Percentiles rank a stretch among this genome's conserved stretches.
Evolutionary conservation across 176 grass and related monocot genomes (phyloP).

Genomic region (Avena atlantica): DNA sequence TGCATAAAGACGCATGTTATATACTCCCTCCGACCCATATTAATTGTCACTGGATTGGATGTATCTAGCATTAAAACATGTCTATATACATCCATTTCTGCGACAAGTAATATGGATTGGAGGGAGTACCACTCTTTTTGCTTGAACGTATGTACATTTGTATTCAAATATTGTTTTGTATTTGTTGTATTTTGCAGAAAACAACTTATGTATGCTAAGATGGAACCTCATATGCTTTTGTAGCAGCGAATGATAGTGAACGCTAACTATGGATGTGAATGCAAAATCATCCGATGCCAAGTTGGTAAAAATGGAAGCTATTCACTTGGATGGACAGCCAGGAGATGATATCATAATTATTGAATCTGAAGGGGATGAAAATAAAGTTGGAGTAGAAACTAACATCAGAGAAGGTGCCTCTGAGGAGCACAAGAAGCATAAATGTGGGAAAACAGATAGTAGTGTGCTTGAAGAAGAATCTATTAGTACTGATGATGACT

Average conservation of each 20-base stretch:
- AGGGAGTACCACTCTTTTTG: neutral
- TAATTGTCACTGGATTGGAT: no score
- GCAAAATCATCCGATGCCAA: slow-evolving; percentile 31
- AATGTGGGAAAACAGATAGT: slow-evolving; percentile 7
- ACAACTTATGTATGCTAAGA: slow-evolving; percentile 25
- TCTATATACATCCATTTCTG: no score
- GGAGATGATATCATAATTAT: slow-evolving; percentile 31
- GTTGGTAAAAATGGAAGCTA: slow-evolving; percentile 31
- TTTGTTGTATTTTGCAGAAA: slow-evolving; percentile 40
- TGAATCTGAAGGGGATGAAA: slow-evolving; percentile 43
- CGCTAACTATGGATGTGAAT: slow-evolving; percentile 29
- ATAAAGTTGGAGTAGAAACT: neutral
- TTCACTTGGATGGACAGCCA: slow-evolving; percentile 36
- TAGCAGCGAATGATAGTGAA: slow-evolving; percentile 15
- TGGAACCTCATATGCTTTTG: neutral
- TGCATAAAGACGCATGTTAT: neutral
- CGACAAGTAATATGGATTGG: no score
- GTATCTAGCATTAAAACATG: no score
- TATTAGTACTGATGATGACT: slow-evolving; percentile 47
- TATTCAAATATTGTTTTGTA: slow-evolving; percentile 10
- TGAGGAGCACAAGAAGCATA: slow-evolving; percentile 31
- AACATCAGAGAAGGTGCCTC: neutral
- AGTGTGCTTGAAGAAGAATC: slow-evolving; percentile 47
- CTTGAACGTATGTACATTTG: neutral
- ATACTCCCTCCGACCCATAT: neutral